Conservation (phyloP, 2,329 filamentous ascomycete genomes). For the Pseudogymnoascus sp. region DNA sequence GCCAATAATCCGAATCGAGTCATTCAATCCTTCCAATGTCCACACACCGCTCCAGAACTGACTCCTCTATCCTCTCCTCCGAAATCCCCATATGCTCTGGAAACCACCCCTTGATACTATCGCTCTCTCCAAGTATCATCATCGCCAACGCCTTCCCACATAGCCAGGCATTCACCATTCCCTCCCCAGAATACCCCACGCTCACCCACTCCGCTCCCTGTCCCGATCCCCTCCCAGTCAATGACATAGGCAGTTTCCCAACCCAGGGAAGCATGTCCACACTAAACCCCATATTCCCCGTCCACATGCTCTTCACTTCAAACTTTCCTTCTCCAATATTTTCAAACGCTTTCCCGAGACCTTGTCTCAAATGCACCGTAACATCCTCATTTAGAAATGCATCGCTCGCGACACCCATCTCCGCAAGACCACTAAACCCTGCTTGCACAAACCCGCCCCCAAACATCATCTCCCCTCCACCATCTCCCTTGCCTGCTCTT, state of each 20-base stretch:
- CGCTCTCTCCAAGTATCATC: constrained; percentile 35
- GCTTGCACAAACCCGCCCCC: constrained; percentile 44
- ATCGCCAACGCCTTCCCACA: constrained; percentile 39
- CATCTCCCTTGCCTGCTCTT: constrained; percentile 13
- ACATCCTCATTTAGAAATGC: constrained; percentile 31
- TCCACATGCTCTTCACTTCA: constrained; percentile 37
- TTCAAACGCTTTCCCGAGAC: constrained; percentile 35
- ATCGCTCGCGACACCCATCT: constrained; percentile 42
- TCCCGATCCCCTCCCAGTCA: constrained; percentile 23
- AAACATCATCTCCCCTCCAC: constrained; percentile 41
- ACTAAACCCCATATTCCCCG: constrained; percentile 40
- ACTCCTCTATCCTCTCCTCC: not conserved
- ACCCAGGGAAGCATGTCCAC: constrained; percentile 44
- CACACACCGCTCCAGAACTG: not conserved
- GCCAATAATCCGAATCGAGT: too few relatives aligned
- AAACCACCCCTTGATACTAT: constrained; percentile 11
- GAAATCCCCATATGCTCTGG: not conserved
- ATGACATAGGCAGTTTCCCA: constrained; percentile 32
- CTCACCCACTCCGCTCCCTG: constrained; percentile 39
- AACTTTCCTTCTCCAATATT: constrained; percentile 20
- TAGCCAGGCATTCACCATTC: constrained; percentile 47
- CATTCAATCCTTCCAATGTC: not conserved
- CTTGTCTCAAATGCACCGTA: constrained; percentile 34
- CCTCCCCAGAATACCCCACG: constrained; percentile 43
- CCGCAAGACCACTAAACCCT: constrained; percentile 34